Percentiles rank a stretch among this genome's conserved stretches.
Conservation (phyloP, 2,329 filamentous ascomycete genomes). For the Diaporthe longicolla region DNA sequence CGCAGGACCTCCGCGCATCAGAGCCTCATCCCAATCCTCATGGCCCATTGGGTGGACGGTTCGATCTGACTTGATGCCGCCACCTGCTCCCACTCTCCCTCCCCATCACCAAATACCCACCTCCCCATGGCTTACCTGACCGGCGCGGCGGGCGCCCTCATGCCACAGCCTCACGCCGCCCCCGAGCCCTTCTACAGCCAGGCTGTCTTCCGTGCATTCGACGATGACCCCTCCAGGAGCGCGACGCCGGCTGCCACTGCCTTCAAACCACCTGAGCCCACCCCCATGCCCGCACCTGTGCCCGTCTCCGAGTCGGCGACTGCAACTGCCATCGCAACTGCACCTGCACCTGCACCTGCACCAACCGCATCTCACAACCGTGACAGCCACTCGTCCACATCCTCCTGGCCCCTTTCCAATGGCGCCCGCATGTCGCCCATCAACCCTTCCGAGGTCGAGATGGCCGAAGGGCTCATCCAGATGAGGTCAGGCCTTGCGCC, state of each 20-base stretch:
- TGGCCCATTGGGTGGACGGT: constrained; percentile 1
- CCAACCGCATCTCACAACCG: background rate
- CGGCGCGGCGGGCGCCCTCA: constrained; percentile 33
- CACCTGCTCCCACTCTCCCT: background rate
- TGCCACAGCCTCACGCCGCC: constrained; percentile 28
- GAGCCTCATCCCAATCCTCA: constrained; percentile 1
- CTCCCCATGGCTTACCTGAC: constrained; percentile 40
- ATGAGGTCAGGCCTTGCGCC: constrained; percentile 41
- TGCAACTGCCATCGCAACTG: background rate
- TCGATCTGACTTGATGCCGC: constrained; percentile 28
- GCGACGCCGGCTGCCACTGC: constrained; percentile 19
- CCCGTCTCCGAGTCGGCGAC: background rate
- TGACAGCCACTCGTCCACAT: constrained; percentile 11
- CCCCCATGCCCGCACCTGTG: background rate
- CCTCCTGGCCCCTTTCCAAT: constrained; percentile 16
- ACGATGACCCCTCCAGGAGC: constrained; percentile 34
- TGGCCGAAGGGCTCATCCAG: constrained; percentile 40
- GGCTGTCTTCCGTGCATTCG: constrained; percentile 39
- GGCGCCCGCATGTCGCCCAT: constrained; percentile 14
- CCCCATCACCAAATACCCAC: constrained; percentile 22
- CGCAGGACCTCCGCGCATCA: constrained; percentile 25
- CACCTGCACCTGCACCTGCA: background rate
- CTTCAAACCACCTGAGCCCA: constrained; percentile 1
- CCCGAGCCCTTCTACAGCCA: constrained; percentile 30
- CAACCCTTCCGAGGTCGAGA: constrained; percentile 34